A percentile compares a stretch with the other conserved stretches of the same genome.
Conservation (phyloP, 2,329 filamentous ascomycete genomes). For the Clonostachys rosea region DNA sequence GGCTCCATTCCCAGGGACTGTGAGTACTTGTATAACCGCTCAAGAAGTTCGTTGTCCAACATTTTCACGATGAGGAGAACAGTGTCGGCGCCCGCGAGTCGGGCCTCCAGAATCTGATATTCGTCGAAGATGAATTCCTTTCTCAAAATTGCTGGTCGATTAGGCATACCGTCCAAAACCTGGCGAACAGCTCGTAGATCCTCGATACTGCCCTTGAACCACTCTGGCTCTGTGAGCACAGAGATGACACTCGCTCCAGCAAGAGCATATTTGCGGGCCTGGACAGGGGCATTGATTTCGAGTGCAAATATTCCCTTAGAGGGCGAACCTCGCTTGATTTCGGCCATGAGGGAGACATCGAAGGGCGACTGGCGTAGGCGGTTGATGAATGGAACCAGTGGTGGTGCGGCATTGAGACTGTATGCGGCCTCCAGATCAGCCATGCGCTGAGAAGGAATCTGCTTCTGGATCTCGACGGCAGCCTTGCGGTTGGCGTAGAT, state of each 20-base stretch:
- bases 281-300: conserved; percentile 79
- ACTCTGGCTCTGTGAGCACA: conserved; percentile 96
- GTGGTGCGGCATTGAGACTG: conserved; percentile 77
- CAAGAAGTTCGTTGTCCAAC: conserved; percentile 72
- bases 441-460: conserved; percentile 77
- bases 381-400: conserved; percentile 74
- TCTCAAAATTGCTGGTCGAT: conserved; percentile 83
- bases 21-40: conserved; percentile 82
- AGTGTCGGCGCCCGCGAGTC: conserved; percentile 89
- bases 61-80: conserved; percentile 97
- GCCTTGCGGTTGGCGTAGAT: conserved; percentile 82
- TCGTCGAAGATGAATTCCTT: conserved; percentile 99
- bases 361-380: conserved; percentile 79
- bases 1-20: conserved; percentile 93
- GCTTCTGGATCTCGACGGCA: conserved; percentile 74
- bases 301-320: conserved; percentile 94
- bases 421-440: conserved; percentile 84
- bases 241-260: conserved; percentile 96
- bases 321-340: conserved; percentile 94
- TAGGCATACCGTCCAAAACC: conserved; percentile 85
- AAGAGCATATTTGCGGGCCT: conserved; percentile 87
- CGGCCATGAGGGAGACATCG: conserved; percentile 89
- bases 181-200: conserved; percentile 84
- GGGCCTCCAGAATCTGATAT: conserved; percentile 94
- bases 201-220: conserved; percentile 98